Evolutionary conservation across 1,139 yeast genomes (phyloP), one percentile per base, ranked within the genome.

Genomic region (Scheffersomyces illinoinensis): DNA sequence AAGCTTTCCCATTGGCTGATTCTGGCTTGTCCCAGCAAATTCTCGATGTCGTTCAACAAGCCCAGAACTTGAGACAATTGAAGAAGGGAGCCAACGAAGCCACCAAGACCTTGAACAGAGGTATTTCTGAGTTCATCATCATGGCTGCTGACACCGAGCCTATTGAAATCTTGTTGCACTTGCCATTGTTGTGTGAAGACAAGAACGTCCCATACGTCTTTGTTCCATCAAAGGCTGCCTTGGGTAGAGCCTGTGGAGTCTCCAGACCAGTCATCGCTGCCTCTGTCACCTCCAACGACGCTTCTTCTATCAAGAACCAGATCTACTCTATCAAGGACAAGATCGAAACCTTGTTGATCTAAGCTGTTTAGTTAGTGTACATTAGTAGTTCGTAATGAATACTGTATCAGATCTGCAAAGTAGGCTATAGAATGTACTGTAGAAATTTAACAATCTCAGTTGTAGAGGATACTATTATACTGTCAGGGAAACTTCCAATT

Each of bases 81-180:
- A 95, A 96, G 87, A 95, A 95, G 82, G 99, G 99, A 80, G 99
- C 99, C 68, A 95, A 96, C 79, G 99, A 95, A 84, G 97, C 99
- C 71, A 96, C 99, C 84, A 95, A 96, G 87, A 95, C 99, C 71
- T 88, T 95, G 82, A 95, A 96, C 90, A 92, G 99, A 85, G 99
- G 99, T 88, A 95, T 96, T 74, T 91, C 98, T 71, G 99, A 95
- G 84, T 95, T 96, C 86, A 93, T 96, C 81, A 92, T 96, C 83
- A 93, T 96, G 98, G 99, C 99, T 70, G 99, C 99, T 71, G 99
- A 96, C 78, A 92, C 99, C 71, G 97, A 95, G 81, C 99, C 99
- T 71, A 93, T 96, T 75, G 99, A 96, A 84, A 95, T 96, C 78
- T 89, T 96, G 76, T 88, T 96, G 78, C 99, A 96, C 79, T 86